phyloP scores from a whole-genome alignment of 352 stramenopile genomes.

The Globisporangium nunn region DNA sequence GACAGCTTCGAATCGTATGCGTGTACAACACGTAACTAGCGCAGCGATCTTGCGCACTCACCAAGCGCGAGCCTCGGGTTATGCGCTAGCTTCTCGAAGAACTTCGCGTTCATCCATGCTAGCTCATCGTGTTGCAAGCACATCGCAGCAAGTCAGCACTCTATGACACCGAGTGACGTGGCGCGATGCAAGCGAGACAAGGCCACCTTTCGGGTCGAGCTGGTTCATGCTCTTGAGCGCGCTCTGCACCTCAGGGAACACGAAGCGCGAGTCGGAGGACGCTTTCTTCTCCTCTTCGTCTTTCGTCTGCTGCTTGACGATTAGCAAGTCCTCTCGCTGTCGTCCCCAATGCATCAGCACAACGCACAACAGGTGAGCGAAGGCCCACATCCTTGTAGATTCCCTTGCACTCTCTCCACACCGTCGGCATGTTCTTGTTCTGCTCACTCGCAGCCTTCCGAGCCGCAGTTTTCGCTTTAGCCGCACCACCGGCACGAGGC shows the following conservation, averaged over 20 bases:
- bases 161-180: background rate
- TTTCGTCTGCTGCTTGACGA: constrained; percentile 7
- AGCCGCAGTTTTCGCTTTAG: background rate
- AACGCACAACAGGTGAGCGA: too few species aligned
- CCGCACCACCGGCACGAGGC: background rate
- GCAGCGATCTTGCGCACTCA: constrained; percentile 13
- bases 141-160: background rate
- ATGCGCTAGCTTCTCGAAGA: constrained; percentile 60
- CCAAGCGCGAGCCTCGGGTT: constrained; percentile 50
- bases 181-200: background rate
- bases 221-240: constrained; percentile 53
- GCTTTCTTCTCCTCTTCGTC: background rate
- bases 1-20: background rate
- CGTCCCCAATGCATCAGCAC: too few species aligned
- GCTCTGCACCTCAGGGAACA: constrained; percentile 74
- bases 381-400: background rate
- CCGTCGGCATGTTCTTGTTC: constrained; percentile 7
- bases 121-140: background rate
- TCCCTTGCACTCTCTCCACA: background rate
- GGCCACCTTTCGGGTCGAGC: constrained; percentile 52
- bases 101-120: constrained; percentile 74
- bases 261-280: constrained; percentile 14
- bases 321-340: constrained; percentile 37
- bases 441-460: constrained; percentile 6
- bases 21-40: background rate